Conservation (phyloP, 371 early-diverging fungal species). For the Parasitella parasitica region DNA sequence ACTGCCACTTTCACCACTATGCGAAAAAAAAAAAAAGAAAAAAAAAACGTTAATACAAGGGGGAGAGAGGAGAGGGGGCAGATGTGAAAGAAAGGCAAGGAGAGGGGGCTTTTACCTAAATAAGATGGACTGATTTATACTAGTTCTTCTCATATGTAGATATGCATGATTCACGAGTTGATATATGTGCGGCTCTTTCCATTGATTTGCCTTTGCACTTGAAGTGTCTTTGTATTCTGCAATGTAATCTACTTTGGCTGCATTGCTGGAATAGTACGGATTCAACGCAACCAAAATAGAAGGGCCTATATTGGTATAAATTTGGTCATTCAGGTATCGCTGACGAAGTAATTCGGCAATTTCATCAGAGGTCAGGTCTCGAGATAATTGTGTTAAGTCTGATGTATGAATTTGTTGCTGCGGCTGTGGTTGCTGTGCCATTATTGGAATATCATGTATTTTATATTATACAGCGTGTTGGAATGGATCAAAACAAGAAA, state of each 20-base stretch:
- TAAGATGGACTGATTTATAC: constrained; percentile 75
- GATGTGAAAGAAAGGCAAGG: not conserved
- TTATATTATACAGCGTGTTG: not conserved
- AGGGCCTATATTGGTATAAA: constrained; percentile 60
- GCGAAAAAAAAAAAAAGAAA: not conserved
- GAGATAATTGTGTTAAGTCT: constrained; percentile 31
- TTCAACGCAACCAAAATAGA: constrained; percentile 46
- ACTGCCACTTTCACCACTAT: constrained; percentile 85
- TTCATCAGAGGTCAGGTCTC: constrained; percentile 33
- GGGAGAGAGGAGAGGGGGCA: not conserved
- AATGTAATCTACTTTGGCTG: constrained; percentile 22
- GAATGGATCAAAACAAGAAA: not conserved
- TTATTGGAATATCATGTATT: not conserved
- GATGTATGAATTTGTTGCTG: constrained; percentile 2
- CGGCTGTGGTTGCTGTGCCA: not conserved
- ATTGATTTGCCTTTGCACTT: constrained; percentile 49
- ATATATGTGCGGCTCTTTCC: constrained; percentile 69
- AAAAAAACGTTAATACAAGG: not conserved
- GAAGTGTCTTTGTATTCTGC: constrained; percentile 35
- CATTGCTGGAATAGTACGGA: constrained; percentile 26
- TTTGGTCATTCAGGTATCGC: constrained; percentile 51
- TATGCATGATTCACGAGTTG: constrained; percentile 69
- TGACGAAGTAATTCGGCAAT: constrained; percentile 54
- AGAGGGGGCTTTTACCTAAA: constrained; percentile 44
- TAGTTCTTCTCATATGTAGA: constrained; percentile 78